phyloP scores from a whole-genome alignment of 768 basidiomycete genomes.

The Agrocybe chaxingu region DNA sequence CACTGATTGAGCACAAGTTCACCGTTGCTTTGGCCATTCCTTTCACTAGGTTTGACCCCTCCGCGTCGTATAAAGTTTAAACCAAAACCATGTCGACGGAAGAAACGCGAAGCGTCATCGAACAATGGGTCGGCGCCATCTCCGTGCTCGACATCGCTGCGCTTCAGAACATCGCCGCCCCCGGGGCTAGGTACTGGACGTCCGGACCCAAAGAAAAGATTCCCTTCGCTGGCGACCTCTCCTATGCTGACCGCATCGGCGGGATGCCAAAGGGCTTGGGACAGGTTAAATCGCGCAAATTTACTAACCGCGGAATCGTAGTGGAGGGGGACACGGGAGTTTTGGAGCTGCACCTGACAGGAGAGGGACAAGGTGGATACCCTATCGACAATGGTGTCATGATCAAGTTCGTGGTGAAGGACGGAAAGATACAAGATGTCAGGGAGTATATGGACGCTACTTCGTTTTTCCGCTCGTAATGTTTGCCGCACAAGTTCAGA shows the following conservation, averaged over 20 bases:
- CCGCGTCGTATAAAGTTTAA: no score
- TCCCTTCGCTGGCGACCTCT: conserved; percentile 5
- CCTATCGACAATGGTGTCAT: conserved; percentile 5
- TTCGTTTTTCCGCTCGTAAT: no score
- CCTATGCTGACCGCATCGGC: background rate
- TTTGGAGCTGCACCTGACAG: background rate
- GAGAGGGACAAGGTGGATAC: background rate
- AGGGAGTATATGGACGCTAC: conserved; percentile 11
- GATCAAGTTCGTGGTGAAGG: conserved; percentile 3
- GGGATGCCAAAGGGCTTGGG: background rate
- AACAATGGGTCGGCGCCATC: conserved; percentile 6
- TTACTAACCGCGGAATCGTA: background rate
- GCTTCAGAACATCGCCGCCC: conserved; percentile 1
- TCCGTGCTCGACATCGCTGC: conserved; percentile 1
- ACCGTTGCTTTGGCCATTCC: no score
- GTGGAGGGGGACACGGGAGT: conserved; percentile 1
- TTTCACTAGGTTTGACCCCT: no score
- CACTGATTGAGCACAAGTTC: no score
- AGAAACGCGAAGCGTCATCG: conserved; percentile 1
- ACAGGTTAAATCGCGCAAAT: background rate
- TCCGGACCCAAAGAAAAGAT: conserved; percentile 3
- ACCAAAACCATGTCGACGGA: background rate
- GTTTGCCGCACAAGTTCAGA: no score
- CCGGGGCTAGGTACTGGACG: conserved; percentile 7
- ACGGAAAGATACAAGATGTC: conserved; percentile 8